Percentiles rank a stretch among this genome's conserved stretches.
Evolutionary conservation across 495 filamentous ascomycete species (phyloP).

Genomic region (Neurospora sp.): DNA sequence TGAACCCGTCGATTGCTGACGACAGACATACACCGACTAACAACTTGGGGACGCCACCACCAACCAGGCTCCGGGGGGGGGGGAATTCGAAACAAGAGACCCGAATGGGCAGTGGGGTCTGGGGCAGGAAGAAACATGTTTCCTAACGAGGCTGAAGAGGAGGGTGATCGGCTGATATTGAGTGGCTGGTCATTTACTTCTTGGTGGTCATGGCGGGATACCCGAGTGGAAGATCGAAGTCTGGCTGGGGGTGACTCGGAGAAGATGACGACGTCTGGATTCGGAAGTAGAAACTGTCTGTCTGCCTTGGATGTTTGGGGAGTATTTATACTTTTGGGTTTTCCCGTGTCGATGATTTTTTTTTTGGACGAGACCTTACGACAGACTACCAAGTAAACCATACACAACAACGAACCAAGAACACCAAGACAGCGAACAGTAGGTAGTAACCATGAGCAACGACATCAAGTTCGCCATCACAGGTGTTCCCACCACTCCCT

Average conservation of each 20-base stretch:
- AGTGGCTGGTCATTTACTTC: background rate
- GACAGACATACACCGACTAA: background rate
- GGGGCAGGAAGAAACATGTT: background rate
- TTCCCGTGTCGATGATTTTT: fast-evolving
- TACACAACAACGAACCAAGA: background rate
- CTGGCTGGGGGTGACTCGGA: background rate
- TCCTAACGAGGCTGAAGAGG: background rate
- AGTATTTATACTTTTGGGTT: background rate
- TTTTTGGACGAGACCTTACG: background rate
- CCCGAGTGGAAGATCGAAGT: background rate
- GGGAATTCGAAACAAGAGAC: background rate
- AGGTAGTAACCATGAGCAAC: conserved; percentile 8
- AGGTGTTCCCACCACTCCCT: conserved; percentile 17
- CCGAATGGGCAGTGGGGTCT: background rate
- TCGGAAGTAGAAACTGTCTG: background rate
- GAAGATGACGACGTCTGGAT: background rate
- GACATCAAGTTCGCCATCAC: conserved; percentile 15
- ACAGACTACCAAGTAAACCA: background rate
- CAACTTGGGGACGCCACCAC: background rate
- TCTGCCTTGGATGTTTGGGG: background rate
- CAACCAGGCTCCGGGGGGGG: background rate
- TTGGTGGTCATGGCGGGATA: background rate
- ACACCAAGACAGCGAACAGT: background rate
- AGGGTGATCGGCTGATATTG: background rate
- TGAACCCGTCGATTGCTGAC: background rate